These are phyloP conservation scores for Arabis alpina DNA, from an alignment of 345 rosid species.

Conservation along the genomic window DNA sequence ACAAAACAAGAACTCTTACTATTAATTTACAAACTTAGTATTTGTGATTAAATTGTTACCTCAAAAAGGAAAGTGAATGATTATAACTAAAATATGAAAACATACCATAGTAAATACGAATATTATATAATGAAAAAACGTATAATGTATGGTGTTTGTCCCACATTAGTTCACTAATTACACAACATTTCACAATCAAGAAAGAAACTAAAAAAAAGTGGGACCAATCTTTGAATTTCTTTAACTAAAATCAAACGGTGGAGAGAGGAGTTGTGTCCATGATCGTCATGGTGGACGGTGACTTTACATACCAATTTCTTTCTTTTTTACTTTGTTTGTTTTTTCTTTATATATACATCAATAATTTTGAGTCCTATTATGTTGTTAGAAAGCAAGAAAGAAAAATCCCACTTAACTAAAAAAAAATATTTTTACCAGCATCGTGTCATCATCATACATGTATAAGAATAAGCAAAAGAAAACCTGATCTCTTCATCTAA, in stretches of 20 bases:
- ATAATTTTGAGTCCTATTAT: not conserved
- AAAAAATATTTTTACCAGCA: conserved; percentile 6
- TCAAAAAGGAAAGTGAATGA: no score
- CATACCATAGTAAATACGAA: not conserved
- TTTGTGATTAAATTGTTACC: not conserved
- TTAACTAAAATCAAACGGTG: conserved; percentile 43
- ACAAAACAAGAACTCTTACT: not conserved
- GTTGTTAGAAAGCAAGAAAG: not conserved
- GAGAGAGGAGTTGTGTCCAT: conserved; percentile 50
- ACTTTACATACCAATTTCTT: conserved; percentile 41
- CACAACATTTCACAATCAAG: conserved; percentile 2
- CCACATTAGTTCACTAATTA: conserved; percentile 35
- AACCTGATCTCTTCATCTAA: not conserved
- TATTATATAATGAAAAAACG: conserved; percentile 9
- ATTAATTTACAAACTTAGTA: not conserved
- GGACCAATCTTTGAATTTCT: conserved; percentile 42
- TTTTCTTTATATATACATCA: conserved; percentile 3
- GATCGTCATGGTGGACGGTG: conserved; percentile 47
- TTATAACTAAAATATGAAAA: no score
- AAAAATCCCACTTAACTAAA: not conserved
- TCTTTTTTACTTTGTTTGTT: conserved; percentile 12
- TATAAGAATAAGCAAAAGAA: conserved; percentile 2
- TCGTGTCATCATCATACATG: conserved; percentile 11
- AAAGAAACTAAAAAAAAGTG: conserved; percentile 20
- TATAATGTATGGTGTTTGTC: conserved; percentile 32